Conservation (phyloP, 192 early-diverging fungal species). For the Coemansia sp. region DNA sequence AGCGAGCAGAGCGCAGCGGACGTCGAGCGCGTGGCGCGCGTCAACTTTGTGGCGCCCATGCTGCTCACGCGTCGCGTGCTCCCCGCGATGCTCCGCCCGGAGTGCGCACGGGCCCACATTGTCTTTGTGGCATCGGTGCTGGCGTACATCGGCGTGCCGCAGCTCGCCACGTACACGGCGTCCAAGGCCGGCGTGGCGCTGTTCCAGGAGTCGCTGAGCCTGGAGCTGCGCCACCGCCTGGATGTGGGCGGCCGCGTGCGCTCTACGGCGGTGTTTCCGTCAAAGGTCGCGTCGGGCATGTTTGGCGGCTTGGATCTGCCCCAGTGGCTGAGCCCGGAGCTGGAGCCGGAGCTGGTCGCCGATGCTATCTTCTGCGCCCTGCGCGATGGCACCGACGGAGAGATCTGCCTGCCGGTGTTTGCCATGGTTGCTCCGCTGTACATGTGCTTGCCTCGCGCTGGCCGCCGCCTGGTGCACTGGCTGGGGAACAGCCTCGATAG, state of each 20-base stretch:
- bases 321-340: slow-evolving; percentile 61
- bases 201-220: slow-evolving; percentile 74
- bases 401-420: slow-evolving; percentile 48
- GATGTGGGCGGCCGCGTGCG: slow-evolving; percentile 56
- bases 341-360: slow-evolving; percentile 60
- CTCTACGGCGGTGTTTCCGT: slow-evolving; percentile 65
- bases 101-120: slow-evolving; percentile 62
- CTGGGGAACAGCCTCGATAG: slow-evolving; percentile 24
- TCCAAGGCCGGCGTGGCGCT: slow-evolving; percentile 70
- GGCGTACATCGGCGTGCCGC: slow-evolving; percentile 50
- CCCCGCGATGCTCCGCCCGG: slow-evolving; percentile 64
- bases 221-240: slow-evolving; percentile 64
- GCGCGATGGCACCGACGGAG: slow-evolving; percentile 49
- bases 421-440: slow-evolving; percentile 26
- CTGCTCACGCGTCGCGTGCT: slow-evolving; percentile 68
- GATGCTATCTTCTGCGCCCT: slow-evolving; percentile 58
- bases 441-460: slow-evolving; percentile 15
- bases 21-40: slow-evolving; percentile 59
- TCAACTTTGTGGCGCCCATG: slow-evolving; percentile 72
- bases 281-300: slow-evolving; percentile 69
- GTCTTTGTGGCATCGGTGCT: slow-evolving; percentile 52
- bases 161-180: slow-evolving; percentile 71
- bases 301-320: slow-evolving; percentile 64
- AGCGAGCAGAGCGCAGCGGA: slow-evolving; percentile 59
- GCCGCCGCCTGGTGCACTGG: slow-evolving; percentile 18